These are phyloP conservation scores for Apiotrichum siamense DNA, from an alignment of 1,284 basidiomycete species.

Conservation along the genomic window DNA sequence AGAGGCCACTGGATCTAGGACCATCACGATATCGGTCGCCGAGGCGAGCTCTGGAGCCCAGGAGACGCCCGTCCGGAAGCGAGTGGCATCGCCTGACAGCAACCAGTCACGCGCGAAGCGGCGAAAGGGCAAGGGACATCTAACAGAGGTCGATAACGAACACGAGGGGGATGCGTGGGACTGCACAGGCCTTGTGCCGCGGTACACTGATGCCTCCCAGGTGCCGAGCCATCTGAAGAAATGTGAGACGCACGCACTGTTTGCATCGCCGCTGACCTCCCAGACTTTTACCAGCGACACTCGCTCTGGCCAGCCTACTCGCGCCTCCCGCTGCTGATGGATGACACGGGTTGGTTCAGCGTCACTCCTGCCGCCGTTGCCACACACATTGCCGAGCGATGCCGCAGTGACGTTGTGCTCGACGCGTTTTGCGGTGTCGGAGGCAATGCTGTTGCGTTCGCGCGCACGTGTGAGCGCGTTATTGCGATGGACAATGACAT, in stretches of 20 bases:
- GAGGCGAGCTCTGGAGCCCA: too few relatives aligned
- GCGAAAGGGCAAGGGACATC: constrained; percentile 8
- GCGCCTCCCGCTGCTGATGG: constrained; percentile 50
- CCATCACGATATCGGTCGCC: too few relatives aligned
- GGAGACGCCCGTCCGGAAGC: too few relatives aligned
- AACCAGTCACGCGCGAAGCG: not conserved
- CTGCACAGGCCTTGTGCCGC: constrained; percentile 63
- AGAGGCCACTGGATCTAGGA: not conserved
- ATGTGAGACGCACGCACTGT: constrained; percentile 55
- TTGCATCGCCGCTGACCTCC: not conserved
- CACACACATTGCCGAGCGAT: constrained; percentile 82
- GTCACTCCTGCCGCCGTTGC: constrained; percentile 92
- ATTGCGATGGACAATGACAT: constrained; percentile 88
- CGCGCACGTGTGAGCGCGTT: constrained; percentile 85
- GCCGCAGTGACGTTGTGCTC: constrained; percentile 61
- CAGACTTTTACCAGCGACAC: constrained; percentile 79
- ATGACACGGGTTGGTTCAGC: constrained; percentile 84
- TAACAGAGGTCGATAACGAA: constrained; percentile 13
- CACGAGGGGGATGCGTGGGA: constrained; percentile 50
- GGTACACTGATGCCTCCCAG: constrained; percentile 58
- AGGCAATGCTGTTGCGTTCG: constrained; percentile 95
- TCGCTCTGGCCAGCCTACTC: constrained; percentile 76
- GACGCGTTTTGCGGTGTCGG: constrained; percentile 98
- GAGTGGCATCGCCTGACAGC: not conserved
- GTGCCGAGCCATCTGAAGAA: constrained; percentile 72